A percentile compares a stretch with the other conserved stretches of the same genome.
Evolutionary conservation across 495 filamentous ascomycete genomes (phyloP).

Genomic region (Penicillium verhagenii): DNA sequence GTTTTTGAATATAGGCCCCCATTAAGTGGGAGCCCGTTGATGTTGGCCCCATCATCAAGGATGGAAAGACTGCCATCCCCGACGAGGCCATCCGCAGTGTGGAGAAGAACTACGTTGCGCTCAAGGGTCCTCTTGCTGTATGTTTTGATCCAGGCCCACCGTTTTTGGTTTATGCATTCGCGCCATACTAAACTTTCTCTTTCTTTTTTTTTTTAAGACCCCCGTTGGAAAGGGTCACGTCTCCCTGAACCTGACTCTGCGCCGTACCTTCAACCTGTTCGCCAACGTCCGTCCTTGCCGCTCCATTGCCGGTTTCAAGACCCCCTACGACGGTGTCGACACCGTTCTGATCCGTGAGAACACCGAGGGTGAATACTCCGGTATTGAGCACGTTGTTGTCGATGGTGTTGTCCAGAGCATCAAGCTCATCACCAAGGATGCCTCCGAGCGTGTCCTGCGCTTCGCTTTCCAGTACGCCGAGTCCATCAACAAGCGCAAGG

Average conservation of each 20-base stretch:
- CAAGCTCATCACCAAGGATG: slow-evolving; percentile 95
- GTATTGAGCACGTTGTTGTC: slow-evolving; percentile 97
- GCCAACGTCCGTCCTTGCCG: slow-evolving; percentile 98
- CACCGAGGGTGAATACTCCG: slow-evolving; percentile 99
- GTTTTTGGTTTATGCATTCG: not conserved
- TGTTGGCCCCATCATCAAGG: slow-evolving; percentile 87
- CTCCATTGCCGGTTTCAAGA: slow-evolving; percentile 95
- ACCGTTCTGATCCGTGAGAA: slow-evolving; percentile 98
- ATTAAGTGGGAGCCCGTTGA: slow-evolving; percentile 97
- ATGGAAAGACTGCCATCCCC: slow-evolving; percentile 89
- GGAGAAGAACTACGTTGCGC: slow-evolving; percentile 86
- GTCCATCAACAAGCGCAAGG: slow-evolving; percentile 88
- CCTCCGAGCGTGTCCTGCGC: slow-evolving; percentile 88
- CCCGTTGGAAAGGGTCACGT: slow-evolving; percentile 98
- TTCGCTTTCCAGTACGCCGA: slow-evolving; percentile 98
- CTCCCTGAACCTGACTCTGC: slow-evolving; percentile 96
- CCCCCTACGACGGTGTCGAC: slow-evolving; percentile 96
- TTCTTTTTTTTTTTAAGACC: slow-evolving; percentile 55
- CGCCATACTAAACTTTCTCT: slow-evolving; percentile 19
- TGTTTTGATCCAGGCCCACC: slow-evolving; percentile 25
- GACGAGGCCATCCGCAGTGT: slow-evolving; percentile 89
- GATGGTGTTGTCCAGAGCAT: slow-evolving; percentile 98
- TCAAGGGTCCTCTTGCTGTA: slow-evolving; percentile 97
- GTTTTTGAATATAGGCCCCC: slow-evolving; percentile 72
- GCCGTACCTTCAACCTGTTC: slow-evolving; percentile 99